These are phyloP conservation scores for Neckera pumila DNA, from an alignment of 225 moss, liverwort and hornwort genomes.

Conservation along the genomic window DNA sequence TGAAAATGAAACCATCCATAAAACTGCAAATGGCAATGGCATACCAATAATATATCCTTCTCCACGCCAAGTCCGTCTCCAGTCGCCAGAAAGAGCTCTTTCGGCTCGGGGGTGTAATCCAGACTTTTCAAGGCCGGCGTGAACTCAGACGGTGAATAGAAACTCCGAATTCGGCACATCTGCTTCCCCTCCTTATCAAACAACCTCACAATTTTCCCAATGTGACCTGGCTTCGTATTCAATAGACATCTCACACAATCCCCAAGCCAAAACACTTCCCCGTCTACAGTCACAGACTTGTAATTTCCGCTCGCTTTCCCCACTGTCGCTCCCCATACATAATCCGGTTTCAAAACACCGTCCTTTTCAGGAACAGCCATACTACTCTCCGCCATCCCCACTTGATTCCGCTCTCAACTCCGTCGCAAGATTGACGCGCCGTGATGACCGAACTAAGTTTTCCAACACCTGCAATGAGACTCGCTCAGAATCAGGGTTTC, in stretches of 20 bases:
- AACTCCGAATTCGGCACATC: slow-evolving; percentile 11
- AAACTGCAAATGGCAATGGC: background rate
- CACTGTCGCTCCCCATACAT: background rate
- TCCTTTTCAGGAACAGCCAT: background rate
- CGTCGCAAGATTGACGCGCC: background rate
- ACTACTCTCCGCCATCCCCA: background rate
- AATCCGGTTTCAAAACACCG: background rate
- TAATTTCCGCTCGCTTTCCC: background rate
- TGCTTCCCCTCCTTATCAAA: background rate
- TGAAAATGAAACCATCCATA: too few relatives aligned
- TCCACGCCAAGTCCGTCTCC: slow-evolving; percentile 9
- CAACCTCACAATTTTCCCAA: slow-evolving; percentile 18
- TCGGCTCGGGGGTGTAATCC: background rate
- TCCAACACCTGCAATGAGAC: background rate
- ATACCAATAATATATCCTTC: background rate
- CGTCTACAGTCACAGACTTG: slow-evolving; percentile 3
- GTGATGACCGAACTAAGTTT: background rate
- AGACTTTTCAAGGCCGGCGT: background rate
- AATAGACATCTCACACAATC: slow-evolving; percentile 11
- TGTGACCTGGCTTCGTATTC: background rate
- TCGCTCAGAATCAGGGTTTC: background rate
- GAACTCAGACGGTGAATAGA: background rate
- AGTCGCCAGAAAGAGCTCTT: slow-evolving; percentile 18
- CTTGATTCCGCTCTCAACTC: background rate
- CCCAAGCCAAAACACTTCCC: background rate